Percentiles rank a stretch among this genome's conserved stretches.
These are phyloP conservation scores for Dryas octopetala DNA, from an alignment of 306 rosid species.

Conservation along the genomic window DNA sequence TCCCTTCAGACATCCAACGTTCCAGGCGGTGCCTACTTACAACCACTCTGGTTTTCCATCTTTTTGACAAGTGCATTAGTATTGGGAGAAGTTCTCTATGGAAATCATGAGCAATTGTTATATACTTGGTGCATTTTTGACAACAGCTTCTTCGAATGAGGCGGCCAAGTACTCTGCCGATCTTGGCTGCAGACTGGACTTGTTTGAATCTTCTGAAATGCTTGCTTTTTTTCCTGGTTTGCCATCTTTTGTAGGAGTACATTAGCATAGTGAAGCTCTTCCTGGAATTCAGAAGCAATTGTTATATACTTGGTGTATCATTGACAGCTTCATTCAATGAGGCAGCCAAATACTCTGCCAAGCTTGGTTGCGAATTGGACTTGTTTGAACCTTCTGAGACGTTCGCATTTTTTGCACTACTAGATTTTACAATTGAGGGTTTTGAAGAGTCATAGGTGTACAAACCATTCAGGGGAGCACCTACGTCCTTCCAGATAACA, in stretches of 20 bases:
- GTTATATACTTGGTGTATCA: constrained; percentile 41
- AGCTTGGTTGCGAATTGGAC: constrained; percentile 65
- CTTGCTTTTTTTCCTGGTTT: constrained; percentile 24
- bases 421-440: constrained; percentile 35
- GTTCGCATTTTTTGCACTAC: constrained; percentile 34
- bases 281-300: background rate
- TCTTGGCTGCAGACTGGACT: constrained; percentile 55
- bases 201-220: constrained; percentile 34
- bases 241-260: background rate
- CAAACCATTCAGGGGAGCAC: constrained; percentile 7
- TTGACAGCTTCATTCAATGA: constrained; percentile 59
- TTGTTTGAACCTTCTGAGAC: constrained; percentile 38
- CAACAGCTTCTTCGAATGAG: constrained; percentile 53
- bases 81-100: background rate
- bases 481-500: constrained; percentile 39
- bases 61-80: background rate
- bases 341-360: constrained; percentile 83
- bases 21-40: background rate
- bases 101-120: background rate
- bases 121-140: constrained; percentile 13
- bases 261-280: background rate
- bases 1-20: background rate
- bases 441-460: constrained; percentile 30
- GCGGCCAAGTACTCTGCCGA: constrained; percentile 77
- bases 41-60: background rate